A percentile compares a stretch with the other conserved stretches of the same genome.
phyloP scores from a whole-genome alignment of 495 filamentous ascomycete genomes.

The Penicillium ochrochloron region DNA sequence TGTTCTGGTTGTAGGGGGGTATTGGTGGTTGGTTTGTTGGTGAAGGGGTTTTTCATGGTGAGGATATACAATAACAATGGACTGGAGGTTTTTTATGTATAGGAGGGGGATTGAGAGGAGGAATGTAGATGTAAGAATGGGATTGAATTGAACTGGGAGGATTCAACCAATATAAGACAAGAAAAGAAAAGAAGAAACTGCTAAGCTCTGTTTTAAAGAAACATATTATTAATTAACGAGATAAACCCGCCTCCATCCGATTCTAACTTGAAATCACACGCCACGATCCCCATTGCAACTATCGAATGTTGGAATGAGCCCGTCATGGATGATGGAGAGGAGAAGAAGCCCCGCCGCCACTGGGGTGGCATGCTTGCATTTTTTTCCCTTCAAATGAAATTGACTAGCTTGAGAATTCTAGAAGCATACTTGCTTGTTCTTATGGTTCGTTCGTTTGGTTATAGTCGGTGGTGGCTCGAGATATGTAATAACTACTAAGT shows the following conservation, averaged over 20 bases:
- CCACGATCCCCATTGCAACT: conserved; percentile 17
- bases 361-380: background rate
- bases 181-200: background rate
- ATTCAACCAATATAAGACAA: too few species aligned
- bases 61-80: too few species aligned
- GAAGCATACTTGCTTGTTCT: background rate
- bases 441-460: too few species aligned
- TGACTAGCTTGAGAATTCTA: background rate
- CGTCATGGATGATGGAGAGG: conserved; percentile 15
- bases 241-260: background rate
- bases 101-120: too few species aligned
- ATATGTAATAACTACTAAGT: background rate
- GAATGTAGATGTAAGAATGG: too few species aligned
- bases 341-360: background rate
- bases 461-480: background rate
- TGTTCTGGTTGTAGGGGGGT: background rate
- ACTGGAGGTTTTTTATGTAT: too few species aligned
- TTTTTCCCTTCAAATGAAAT: background rate
- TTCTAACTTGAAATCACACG: conserved; percentile 10
- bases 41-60: too few species aligned
- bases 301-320: conserved; percentile 7
- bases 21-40: too few species aligned
- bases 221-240: background rate
- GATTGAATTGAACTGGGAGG: too few species aligned
- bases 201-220: background rate